These are phyloP conservation scores for Iris pallida DNA, from an alignment of 116 monocot genomes.

Conservation along the genomic window DNA sequence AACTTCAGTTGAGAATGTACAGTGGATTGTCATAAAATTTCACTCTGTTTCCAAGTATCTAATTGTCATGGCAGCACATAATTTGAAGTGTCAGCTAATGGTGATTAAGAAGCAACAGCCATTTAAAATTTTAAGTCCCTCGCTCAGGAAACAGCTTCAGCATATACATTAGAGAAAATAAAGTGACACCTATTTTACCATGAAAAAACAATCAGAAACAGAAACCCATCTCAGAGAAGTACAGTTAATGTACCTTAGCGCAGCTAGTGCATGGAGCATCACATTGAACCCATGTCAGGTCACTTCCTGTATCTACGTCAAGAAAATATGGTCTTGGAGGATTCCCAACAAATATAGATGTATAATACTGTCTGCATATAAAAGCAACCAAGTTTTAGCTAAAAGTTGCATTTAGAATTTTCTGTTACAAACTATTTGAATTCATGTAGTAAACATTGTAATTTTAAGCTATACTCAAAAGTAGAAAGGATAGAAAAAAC, in stretches of 20 bases:
- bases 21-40: too few species aligned
- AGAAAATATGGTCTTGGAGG: conserved; percentile 79
- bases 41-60: too few species aligned
- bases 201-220: background rate
- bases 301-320: conserved; percentile 93
- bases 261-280: conserved; percentile 90
- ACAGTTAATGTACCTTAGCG: conserved; percentile 51
- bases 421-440: background rate
- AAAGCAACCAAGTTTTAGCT: conserved; percentile 6
- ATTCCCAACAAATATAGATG: conserved; percentile 78
- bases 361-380: conserved; percentile 72
- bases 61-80: too few species aligned
- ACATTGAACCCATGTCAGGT: conserved; percentile 93
- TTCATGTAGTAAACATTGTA: background rate
- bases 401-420: background rate
- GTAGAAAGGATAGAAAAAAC: too few species aligned
- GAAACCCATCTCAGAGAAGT: background rate
- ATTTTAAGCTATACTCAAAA: too few species aligned
- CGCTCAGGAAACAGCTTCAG: background rate
- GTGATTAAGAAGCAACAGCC: too few species aligned
- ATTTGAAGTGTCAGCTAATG: too few species aligned
- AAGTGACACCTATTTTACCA: background rate
- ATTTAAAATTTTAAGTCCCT: too few species aligned
- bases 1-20: too few species aligned
- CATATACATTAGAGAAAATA: background rate